Conservation (phyloP, 2,329 filamentous ascomycete species). For the Apiospora malaysiana region DNA sequence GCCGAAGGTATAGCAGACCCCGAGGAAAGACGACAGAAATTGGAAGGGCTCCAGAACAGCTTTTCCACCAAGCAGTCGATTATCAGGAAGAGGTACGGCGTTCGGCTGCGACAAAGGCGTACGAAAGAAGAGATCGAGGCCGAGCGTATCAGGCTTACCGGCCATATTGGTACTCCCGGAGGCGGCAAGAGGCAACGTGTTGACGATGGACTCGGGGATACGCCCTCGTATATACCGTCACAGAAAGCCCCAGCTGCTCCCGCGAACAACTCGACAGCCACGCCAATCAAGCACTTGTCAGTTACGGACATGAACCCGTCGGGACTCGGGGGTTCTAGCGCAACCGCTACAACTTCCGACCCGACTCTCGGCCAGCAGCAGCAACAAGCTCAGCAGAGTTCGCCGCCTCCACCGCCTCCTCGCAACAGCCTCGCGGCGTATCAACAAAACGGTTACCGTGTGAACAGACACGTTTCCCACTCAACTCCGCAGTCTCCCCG, state of each 20-base stretch:
- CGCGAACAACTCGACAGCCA: constrained; percentile 12
- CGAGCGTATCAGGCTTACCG: constrained; percentile 47
- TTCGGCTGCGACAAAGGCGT: constrained; percentile 56
- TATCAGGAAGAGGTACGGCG: constrained; percentile 64
- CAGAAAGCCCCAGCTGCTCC: not conserved
- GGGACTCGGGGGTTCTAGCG: constrained; percentile 35
- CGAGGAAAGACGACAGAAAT: constrained; percentile 35
- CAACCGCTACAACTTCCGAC: constrained; percentile 35
- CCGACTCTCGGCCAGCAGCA: constrained; percentile 26
- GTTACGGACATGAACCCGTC: constrained; percentile 35
- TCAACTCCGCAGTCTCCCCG: not conserved
- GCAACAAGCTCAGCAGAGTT: constrained; percentile 21
- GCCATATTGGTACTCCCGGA: constrained; percentile 34
- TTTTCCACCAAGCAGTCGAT: constrained; percentile 62
- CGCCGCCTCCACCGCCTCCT: not conserved
- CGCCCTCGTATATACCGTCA: not conserved
- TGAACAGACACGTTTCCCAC: constrained; percentile 34
- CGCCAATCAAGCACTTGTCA: constrained; percentile 32
- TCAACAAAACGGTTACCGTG: constrained; percentile 39
- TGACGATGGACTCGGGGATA: constrained; percentile 25
- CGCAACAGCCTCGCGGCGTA: constrained; percentile 36
- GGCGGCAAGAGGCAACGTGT: constrained; percentile 36
- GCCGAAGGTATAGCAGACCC: constrained; percentile 46
- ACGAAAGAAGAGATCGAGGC: constrained; percentile 53
- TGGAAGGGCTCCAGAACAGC: constrained; percentile 55